Base-by-base conservation (phyloP, 768 basidiomycete species). In the Grammothele lineata region DNA sequence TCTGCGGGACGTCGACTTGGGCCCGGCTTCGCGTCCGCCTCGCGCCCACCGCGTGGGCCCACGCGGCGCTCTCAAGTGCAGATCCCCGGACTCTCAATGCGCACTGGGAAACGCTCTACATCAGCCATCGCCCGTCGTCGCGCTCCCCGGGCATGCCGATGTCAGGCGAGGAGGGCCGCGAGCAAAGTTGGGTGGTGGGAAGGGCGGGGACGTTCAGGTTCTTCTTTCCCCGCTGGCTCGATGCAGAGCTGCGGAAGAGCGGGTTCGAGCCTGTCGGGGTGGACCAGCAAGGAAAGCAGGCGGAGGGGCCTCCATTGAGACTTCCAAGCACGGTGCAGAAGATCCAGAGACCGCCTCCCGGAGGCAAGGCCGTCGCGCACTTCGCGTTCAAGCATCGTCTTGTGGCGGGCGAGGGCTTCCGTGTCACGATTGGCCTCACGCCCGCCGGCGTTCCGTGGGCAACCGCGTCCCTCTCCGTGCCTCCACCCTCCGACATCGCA, bases 61-160 rank as follows among this genome's bases (percentile, higher is more conserved):
- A 40, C 22, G 41, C 46, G 41, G 37, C 42, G 4, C 50, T 51
- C 36, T 43, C 50, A 17, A 38, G 34, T 32, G 42, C 37, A 32
- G 27, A 18, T 14, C 27, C 27, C 30, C 19, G 27, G 17, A 37
- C 45, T 9, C 45, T 51, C 45, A 22, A 33, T 32, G 50, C 41
- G 27, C 40, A 19, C 35, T 51, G 50, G 50, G 33, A 51, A 40
- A 40, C 23, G 23, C 36, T 51, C 14, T 51, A 51, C 37, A 47
- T 51, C 40, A 38, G 36, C 11, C 50, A 51, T 25, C 45, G 50
- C 5, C 32, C 50, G 37, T 41, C 50, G 10, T 51, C 50, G 22
- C 50, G 40, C 37, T 19, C 37, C 5, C 45, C 50, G 9, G 7
- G 27, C n/a, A n/a, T n/a, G 27, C 8, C 27, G 27, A 30, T 30